Evolutionary conservation across 768 basidiomycete genomes (phyloP), one percentile per base, ranked within the genome.

Genomic region (Boletus subcaerulescens): DNA sequence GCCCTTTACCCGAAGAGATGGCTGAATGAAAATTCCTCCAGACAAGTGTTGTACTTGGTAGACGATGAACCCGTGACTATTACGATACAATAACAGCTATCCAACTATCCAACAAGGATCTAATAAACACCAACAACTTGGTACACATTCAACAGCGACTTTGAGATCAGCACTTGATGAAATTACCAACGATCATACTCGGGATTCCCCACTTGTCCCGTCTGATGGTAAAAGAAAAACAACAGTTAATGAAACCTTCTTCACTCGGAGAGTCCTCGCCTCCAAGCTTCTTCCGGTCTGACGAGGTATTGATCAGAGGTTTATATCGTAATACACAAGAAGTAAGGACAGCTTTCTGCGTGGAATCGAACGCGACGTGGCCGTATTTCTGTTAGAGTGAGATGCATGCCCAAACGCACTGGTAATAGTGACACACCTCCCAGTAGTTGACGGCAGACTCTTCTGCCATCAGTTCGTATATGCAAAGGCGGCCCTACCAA

Each of bases 381-480:
- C 93, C 93, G 65, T 97, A 97, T 87, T 97, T 94, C 90, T 93
- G 69, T 39, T n/a, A 10, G 18, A 8, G 35, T 44, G 7, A 33
- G 58, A 48, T 14, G 24, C 26, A 17, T 22, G 18, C 31, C 13
- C 52, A 3, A 35, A 20, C 18, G 13, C 22, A 4, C 11, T 12
- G 26, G 20, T 8, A 32, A 36, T 18, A 6, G 41, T 24, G 20
- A 62, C 80, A 40, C 35, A 89, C 93, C 85, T 98, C 95, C 93
- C 93, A 98, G 65, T 97, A 98, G 68, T 95, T 93, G 40, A 97
- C 94, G 3, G 94, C 93, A 1, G 87, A 89, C 67, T 96, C 94
- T 71, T 99, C 96, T 1, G 94, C 89, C 95, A 99, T 97, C 45
- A 98, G 81, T 70, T 98, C 96, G 72, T 97, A 98, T 53, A 99